phyloP scores from a whole-genome alignment of 2,329 filamentous ascomycete genomes.

The Tetracladium maxilliforme region DNA sequence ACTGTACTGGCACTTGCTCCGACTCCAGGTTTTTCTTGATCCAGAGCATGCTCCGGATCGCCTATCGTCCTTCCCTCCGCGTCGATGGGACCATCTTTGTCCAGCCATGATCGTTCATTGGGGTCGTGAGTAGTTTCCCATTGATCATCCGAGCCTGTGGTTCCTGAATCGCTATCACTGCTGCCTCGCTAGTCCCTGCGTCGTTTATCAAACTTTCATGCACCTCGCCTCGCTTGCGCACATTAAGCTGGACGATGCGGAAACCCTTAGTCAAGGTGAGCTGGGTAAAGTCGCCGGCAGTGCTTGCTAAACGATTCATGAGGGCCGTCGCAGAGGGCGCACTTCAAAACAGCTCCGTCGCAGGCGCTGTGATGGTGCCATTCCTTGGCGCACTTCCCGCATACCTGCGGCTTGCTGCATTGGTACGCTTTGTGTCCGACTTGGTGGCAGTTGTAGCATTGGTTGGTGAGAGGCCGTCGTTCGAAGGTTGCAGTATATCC shows the following conservation, averaged over 20 bases:
- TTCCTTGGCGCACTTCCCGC: slow-evolving; percentile 5
- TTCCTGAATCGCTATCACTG: slow-evolving; percentile 4
- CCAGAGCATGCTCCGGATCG: slow-evolving; percentile 13
- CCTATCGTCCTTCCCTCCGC: slow-evolving; percentile 10
- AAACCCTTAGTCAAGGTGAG: too few relatives aligned
- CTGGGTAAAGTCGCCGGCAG: too few relatives aligned
- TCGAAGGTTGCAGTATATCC: slow-evolving; percentile 8
- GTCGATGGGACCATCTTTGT: slow-evolving; percentile 5
- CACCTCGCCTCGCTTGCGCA: slow-evolving; percentile 4
- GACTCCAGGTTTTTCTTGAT: slow-evolving; percentile 11
- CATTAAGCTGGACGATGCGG: slow-evolving; percentile 1
- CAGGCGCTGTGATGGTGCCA: slow-evolving; percentile 9
- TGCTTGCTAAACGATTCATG: too few relatives aligned
- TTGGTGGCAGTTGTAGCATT: slow-evolving; percentile 16
- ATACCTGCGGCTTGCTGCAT: slow-evolving; percentile 10
- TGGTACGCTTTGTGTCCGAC: slow-evolving; percentile 13
- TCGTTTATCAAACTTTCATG: slow-evolving; percentile 6
- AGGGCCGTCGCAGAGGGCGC: slow-evolving; percentile 6
- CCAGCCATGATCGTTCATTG: slow-evolving; percentile 4
- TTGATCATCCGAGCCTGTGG: slow-evolving; percentile 3
- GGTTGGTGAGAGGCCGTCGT: slow-evolving; percentile 7
- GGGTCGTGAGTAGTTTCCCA: slow-evolving; percentile 1
- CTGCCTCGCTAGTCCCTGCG: slow-evolving; percentile 2
- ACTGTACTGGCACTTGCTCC: slow-evolving; percentile 8
- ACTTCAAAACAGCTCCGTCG: slow-evolving; percentile 6